Evolutionary conservation across 1,284 basidiomycete genomes (phyloP).

Genomic region (Leccinum subrobustum): DNA sequence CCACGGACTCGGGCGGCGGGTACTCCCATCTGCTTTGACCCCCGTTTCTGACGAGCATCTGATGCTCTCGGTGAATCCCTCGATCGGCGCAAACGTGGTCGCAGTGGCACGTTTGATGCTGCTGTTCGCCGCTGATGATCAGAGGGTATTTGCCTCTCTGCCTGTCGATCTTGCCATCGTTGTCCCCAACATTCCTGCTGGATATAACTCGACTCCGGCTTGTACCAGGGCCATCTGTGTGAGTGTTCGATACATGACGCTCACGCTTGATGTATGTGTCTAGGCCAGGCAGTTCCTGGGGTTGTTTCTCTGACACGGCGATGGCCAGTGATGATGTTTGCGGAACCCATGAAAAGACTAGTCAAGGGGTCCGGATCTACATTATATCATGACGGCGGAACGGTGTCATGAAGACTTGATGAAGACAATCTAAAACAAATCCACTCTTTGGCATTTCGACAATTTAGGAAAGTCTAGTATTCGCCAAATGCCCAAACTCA

Average conservation of each 20-base stretch:
- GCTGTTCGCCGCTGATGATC: constrained; percentile 49
- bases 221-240: background rate
- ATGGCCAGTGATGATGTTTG: constrained; percentile 5
- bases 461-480: constrained; percentile 8
- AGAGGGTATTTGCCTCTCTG: constrained; percentile 23
- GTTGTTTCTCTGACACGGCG: constrained; percentile 30
- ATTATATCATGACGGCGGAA: background rate
- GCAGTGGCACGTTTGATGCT: too few relatives aligned
- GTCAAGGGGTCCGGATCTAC: background rate
- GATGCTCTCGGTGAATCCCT: too few relatives aligned
- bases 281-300: constrained; percentile 46
- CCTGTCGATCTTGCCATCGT: constrained; percentile 49
- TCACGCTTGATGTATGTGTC: constrained; percentile 38
- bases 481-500: constrained; percentile 26
- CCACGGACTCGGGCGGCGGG: too few relatives aligned
- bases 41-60: too few relatives aligned
- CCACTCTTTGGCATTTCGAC: background rate
- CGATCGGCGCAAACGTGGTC: too few relatives aligned
- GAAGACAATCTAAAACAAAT: constrained; percentile 1
- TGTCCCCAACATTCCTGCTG: constrained; percentile 56
- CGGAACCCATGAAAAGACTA: background rate
- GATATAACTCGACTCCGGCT: constrained; percentile 50
- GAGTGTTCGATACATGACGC: constrained; percentile 18
- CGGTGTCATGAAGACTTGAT: background rate
- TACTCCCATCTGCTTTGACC: too few relatives aligned